Percentiles rank a stretch among this genome's conserved stretches.
These are phyloP conservation scores for Blattamonas nauphoetae DNA, from an alignment of 78 protist genomes.

Conservation along the genomic window DNA sequence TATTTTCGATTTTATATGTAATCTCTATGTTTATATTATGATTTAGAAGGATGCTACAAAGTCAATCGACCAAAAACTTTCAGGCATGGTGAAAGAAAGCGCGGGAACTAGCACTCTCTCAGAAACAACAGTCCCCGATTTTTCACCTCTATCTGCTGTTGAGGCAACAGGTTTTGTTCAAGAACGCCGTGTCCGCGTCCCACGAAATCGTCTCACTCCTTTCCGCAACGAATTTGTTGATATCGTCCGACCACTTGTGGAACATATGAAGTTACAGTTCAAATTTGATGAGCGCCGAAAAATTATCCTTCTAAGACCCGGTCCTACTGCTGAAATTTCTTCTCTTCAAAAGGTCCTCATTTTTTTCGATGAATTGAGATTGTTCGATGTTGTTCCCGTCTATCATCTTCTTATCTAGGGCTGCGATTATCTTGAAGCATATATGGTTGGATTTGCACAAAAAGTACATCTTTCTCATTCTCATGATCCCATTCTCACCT, in stretches of 20 bases:
- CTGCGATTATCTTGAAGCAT: conserved; percentile 83
- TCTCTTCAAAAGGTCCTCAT: neutral
- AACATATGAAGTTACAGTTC: conserved; percentile 76
- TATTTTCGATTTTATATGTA: too few species aligned
- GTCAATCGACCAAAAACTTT: too few species aligned
- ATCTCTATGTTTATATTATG: too few species aligned
- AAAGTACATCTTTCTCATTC: neutral
- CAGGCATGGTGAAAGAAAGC: neutral
- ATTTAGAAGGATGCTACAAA: too few species aligned
- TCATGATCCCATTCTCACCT: too few species aligned
- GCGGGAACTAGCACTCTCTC: neutral
- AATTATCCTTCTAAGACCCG: conserved; percentile 64
- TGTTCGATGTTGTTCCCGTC: too few species aligned
- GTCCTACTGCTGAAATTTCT: conserved; percentile 11
- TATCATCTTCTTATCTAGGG: conserved; percentile 48
- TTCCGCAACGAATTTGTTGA: conserved; percentile 71
- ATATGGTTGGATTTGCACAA: conserved; percentile 82
- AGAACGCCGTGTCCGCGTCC: conserved; percentile 53
- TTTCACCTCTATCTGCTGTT: conserved; percentile 6
- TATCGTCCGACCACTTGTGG: conserved; percentile 85
- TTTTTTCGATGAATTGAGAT: too few species aligned
- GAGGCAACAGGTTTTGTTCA: neutral
- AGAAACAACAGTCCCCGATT: neutral
- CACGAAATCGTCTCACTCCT: conserved; percentile 75
- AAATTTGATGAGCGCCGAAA: conserved; percentile 69